Evolutionary conservation across 2,329 filamentous ascomycete genomes (phyloP).

Genomic region (Ophiostoma pallidulum): DNA sequence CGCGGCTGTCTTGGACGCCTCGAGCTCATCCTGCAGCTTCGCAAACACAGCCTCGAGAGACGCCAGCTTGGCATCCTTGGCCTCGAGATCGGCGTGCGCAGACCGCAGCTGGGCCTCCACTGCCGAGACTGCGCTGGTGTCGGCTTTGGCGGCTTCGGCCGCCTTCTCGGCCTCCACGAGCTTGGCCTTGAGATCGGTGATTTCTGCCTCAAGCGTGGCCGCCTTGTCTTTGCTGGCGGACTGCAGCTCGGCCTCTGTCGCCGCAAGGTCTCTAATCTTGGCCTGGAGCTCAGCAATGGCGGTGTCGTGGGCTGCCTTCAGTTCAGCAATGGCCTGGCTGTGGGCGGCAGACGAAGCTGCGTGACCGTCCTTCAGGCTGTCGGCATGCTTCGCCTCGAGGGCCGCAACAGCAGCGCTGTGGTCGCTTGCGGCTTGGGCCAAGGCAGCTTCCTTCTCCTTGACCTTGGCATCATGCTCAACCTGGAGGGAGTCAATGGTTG

Average conservation of each 20-base stretch:
- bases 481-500: conserved; percentile 38
- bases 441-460: conserved; percentile 28
- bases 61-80: conserved; percentile 30
- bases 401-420: conserved; percentile 40
- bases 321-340: conserved; percentile 39
- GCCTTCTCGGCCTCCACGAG: conserved; percentile 39
- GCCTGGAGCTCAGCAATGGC: conserved; percentile 40
- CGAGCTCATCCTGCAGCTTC: conserved; percentile 13
- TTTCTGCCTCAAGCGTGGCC: conserved; percentile 41
- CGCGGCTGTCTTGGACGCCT: conserved; percentile 32
- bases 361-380: conserved; percentile 39
- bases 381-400: conserved; percentile 44
- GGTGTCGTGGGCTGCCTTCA: conserved; percentile 41
- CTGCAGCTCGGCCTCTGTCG: conserved; percentile 37
- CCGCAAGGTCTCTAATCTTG: conserved; percentile 44
- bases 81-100: conserved; percentile 37
- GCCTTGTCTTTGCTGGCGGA: conserved; percentile 37
- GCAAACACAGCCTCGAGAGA: conserved; percentile 38
- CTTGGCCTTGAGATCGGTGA: conserved; percentile 40
- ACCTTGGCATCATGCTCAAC: conserved; percentile 31
- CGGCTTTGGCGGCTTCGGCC: conserved; percentile 30
- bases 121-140: conserved; percentile 26
- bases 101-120: conserved; percentile 38
- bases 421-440: conserved; percentile 35
- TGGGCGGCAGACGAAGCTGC: conserved; percentile 35